Percentiles rank a stretch among this genome's conserved stretches.
These are phyloP conservation scores for Stachybotrys echinatus DNA, from an alignment of 2,329 filamentous ascomycete species.

Conservation along the genomic window DNA sequence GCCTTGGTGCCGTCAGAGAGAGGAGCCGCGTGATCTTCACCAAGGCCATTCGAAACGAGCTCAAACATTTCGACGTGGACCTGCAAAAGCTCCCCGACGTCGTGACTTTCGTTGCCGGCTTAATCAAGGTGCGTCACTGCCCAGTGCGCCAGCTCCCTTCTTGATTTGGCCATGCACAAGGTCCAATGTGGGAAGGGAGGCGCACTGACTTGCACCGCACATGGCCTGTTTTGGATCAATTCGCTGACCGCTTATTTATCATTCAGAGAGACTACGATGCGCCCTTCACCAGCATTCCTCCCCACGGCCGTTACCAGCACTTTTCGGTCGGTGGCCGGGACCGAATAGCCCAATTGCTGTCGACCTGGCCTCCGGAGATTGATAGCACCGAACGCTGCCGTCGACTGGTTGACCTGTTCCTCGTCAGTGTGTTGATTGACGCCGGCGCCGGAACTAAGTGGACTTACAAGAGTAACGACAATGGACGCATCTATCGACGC, in stretches of 20 bases:
- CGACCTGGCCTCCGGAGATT: constrained; percentile 62
- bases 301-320: constrained; percentile 82
- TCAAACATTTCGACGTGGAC: constrained; percentile 86
- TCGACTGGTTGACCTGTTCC: constrained; percentile 70
- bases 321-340: constrained; percentile 76
- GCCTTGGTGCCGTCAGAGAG: constrained; percentile 82
- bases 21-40: constrained; percentile 67
- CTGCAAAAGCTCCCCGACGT: constrained; percentile 79
- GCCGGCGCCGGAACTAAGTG: constrained; percentile 86
- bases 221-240: neutral
- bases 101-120: constrained; percentile 80
- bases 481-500: constrained; percentile 73
- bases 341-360: constrained; percentile 64
- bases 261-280: constrained; percentile 49
- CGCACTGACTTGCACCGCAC: neutral
- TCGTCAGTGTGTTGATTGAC: constrained; percentile 76
- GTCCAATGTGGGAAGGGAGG: neutral
- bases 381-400: constrained; percentile 71
- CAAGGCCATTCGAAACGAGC: constrained; percentile 70
- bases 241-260: constrained; percentile 6
- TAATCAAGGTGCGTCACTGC: constrained; percentile 81
- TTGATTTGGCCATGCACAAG: neutral
- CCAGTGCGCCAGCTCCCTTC: neutral
- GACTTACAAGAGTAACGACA: constrained; percentile 90
- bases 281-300: constrained; percentile 62